phyloP scores from a whole-genome alignment of 2,329 filamentous ascomycete species.

The Plectosphaerella sp. region DNA sequence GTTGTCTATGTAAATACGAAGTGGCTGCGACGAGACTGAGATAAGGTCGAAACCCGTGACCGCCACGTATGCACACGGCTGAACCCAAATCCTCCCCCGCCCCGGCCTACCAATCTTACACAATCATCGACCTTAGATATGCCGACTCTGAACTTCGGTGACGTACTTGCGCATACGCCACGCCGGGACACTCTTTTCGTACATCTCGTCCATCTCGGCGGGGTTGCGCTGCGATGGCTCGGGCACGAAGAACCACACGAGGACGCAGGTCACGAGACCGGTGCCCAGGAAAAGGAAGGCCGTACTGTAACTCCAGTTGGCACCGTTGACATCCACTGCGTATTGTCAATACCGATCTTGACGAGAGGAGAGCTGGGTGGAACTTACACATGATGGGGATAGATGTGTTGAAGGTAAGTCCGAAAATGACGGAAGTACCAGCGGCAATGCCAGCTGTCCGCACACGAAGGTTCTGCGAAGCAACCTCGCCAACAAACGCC shows the following conservation, averaged over 20 bases:
- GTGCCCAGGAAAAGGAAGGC: slow-evolving; percentile 22
- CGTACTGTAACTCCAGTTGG: slow-evolving; percentile 24
- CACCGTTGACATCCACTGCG: slow-evolving; percentile 20
- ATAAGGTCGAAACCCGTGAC: too few species aligned
- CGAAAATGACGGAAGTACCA: slow-evolving; percentile 17
- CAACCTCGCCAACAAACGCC: slow-evolving; percentile 27
- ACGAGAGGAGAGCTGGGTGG: not conserved
- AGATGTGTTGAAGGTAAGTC: slow-evolving; percentile 14
- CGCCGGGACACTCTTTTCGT: slow-evolving; percentile 17
- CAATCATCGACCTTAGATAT: not conserved
- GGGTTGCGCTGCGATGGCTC: slow-evolving; percentile 10
- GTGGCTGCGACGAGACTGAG: too few species aligned
- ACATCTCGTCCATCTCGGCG: slow-evolving; percentile 20
- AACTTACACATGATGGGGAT: slow-evolving; percentile 21
- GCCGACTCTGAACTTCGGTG: slow-evolving; percentile 6
- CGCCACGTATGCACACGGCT: too few species aligned
- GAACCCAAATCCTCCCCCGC: too few species aligned
- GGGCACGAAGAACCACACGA: slow-evolving; percentile 16
- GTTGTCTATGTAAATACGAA: too few species aligned
- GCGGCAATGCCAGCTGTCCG: slow-evolving; percentile 24
- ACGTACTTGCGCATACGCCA: slow-evolving; percentile 13
- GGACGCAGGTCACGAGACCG: slow-evolving; percentile 19
- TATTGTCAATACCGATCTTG: not conserved
- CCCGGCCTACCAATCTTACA: too few species aligned
- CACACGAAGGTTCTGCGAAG: slow-evolving; percentile 25